phyloP scores from a whole-genome alignment of 306 rosid species.

The Glycine tomentella region DNA sequence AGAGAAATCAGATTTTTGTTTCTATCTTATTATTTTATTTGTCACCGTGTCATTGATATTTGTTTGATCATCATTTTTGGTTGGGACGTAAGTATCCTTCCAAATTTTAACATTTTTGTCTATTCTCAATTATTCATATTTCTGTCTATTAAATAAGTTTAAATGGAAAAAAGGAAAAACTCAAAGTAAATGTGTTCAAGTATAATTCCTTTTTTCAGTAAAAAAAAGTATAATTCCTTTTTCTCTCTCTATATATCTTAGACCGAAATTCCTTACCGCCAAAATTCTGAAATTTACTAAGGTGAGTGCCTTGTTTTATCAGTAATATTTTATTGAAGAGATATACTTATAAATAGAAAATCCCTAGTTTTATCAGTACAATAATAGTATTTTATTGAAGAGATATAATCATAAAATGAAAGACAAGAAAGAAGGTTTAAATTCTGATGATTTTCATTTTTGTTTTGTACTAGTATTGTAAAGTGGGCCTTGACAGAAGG shows the following conservation, averaged over 20 bases:
- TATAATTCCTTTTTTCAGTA: too few species aligned
- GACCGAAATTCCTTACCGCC: not conserved
- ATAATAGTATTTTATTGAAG: not conserved
- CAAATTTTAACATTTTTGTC: not conserved
- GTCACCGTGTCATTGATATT: too few species aligned
- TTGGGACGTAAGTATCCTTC: too few species aligned
- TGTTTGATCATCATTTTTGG: too few species aligned
- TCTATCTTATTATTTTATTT: too few species aligned
- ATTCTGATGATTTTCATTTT: not conserved
- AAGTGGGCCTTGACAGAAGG: slow-evolving; percentile 33
- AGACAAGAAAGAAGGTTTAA: not conserved
- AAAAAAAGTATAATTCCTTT: too few species aligned
- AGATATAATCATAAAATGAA: not conserved
- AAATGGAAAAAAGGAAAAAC: too few species aligned
- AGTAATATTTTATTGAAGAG: not conserved
- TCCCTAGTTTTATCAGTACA: not conserved
- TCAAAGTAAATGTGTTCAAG: not conserved
- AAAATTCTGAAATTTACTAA: not conserved
- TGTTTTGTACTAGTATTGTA: not conserved
- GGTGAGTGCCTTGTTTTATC: not conserved
- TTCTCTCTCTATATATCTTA: not conserved
- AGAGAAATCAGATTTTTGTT: too few species aligned
- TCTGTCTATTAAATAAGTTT: not conserved
- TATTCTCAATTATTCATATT: not conserved
- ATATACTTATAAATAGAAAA: not conserved